phyloP scores from a whole-genome alignment of 2,329 filamentous ascomycete genomes.

The Nemania sp. region DNA sequence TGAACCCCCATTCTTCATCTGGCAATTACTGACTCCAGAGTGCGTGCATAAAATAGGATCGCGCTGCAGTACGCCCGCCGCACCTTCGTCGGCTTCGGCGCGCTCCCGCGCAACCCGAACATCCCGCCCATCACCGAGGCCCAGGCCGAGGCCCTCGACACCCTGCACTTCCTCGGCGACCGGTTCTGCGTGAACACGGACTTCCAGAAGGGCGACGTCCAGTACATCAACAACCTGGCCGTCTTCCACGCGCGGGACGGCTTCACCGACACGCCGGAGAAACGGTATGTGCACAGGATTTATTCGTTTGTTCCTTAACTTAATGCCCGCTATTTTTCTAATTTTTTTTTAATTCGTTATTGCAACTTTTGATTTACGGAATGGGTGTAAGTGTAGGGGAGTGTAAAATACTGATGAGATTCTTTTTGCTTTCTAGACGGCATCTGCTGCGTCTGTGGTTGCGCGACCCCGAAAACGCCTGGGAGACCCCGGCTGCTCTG shows the following conservation, averaged over 20 bases:
- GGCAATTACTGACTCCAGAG: slow-evolving; percentile 55
- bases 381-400: too few relatives aligned
- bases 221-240: slow-evolving; percentile 60
- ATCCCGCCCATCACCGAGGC: slow-evolving; percentile 62
- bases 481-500: slow-evolving; percentile 52
- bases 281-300: slow-evolving; percentile 44
- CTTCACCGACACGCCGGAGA: slow-evolving; percentile 50
- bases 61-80: slow-evolving; percentile 65
- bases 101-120: slow-evolving; percentile 54
- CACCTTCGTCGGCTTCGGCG: slow-evolving; percentile 61
- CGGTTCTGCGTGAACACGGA: slow-evolving; percentile 50
- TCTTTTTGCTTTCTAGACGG: slow-evolving; percentile 44
- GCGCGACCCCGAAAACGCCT: slow-evolving; percentile 53
- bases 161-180: slow-evolving; percentile 55
- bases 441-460: slow-evolving; percentile 57
- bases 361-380: too few relatives aligned
- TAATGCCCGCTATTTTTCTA: too few relatives aligned
- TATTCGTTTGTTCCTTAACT: too few relatives aligned
- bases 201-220: slow-evolving; percentile 57
- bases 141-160: slow-evolving; percentile 58
- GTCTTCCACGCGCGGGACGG: slow-evolving; percentile 58
- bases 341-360: too few relatives aligned
- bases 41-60: too few relatives aligned
- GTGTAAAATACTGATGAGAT: slow-evolving; percentile 1
- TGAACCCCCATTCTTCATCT: too few relatives aligned